Conservation (phyloP, 306 rosid genomes). For the Arachis hypogaea region DNA sequence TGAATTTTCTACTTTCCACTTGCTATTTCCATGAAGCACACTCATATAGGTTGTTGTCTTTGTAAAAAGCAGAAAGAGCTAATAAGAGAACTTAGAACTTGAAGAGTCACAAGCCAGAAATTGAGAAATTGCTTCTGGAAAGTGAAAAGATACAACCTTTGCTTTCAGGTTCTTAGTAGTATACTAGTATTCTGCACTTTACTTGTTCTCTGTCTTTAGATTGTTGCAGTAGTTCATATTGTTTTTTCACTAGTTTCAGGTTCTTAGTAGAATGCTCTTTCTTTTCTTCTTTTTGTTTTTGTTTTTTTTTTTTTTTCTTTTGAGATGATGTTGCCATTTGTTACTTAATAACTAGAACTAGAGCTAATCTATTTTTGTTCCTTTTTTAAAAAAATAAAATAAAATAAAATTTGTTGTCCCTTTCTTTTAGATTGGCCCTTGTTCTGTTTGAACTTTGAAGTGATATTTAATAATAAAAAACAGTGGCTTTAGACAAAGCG, state of each 20-base stretch:
- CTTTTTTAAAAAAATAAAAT: neutral
- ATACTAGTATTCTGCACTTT: neutral
- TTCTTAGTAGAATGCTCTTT: neutral
- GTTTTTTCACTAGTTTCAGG: neutral
- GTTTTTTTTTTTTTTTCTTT: neutral
- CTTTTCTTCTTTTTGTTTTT: neutral
- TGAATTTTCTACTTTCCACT: neutral
- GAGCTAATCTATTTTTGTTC: neutral
- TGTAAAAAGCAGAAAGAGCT: neutral
- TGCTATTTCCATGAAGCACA: slow-evolving; percentile 18
- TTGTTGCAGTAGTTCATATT: neutral
- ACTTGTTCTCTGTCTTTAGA: neutral
- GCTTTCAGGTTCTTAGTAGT: slow-evolving; percentile 18
- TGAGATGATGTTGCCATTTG: slow-evolving; percentile 7
- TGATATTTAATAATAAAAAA: neutral
- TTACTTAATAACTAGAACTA: neutral
- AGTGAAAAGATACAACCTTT: neutral
- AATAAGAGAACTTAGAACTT: slow-evolving; percentile 12
- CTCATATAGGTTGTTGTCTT: neutral
- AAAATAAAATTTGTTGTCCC: neutral
- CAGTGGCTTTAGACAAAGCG: slow-evolving; percentile 19
- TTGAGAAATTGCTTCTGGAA: slow-evolving; percentile 11
- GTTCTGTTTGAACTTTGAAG: slow-evolving; percentile 3
- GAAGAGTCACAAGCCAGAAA: slow-evolving; percentile 1
- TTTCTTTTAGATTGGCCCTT: neutral